A percentile compares a stretch with the other conserved stretches of the same genome.
Evolutionary conservation across 2,329 filamentous ascomycete species (phyloP).

Genomic region (Cryphonectria carpinicola): DNA sequence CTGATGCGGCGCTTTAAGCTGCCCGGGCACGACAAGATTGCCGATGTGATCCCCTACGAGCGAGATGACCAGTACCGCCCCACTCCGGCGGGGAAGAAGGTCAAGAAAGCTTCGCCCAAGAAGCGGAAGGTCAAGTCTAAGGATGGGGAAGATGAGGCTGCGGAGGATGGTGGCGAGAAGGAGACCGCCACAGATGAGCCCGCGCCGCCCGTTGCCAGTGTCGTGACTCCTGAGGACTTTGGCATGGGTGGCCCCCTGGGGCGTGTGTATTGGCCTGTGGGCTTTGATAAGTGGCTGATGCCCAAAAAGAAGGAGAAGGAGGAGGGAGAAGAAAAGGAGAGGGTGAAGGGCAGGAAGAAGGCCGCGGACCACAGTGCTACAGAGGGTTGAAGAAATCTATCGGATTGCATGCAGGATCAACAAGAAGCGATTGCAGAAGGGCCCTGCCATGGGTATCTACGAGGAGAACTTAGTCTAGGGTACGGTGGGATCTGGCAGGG

Average conservation of each 20-base stretch:
- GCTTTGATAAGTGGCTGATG: constrained; percentile 87
- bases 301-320: constrained; percentile 75
- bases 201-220: neutral
- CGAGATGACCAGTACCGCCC: constrained; percentile 75
- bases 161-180: constrained; percentile 46
- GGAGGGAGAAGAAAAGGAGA: constrained; percentile 65
- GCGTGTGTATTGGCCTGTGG: constrained; percentile 87
- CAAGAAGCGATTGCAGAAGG: too few species aligned
- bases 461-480: too few species aligned
- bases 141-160: constrained; percentile 34
- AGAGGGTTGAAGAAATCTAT: neutral
- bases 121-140: constrained; percentile 42
- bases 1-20: constrained; percentile 88
- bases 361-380: constrained; percentile 31
- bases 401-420: neutral
- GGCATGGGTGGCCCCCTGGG: constrained; percentile 84
- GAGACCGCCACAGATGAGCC: constrained; percentile 18
- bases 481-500: too few species aligned
- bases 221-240: constrained; percentile 68
- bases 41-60: constrained; percentile 76
- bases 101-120: constrained; percentile 45
- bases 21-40: constrained; percentile 76
- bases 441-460: too few species aligned
- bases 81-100: constrained; percentile 46
- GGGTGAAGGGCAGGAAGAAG: constrained; percentile 70